phyloP scores from a whole-genome alignment of 108 stramenopile species.

The Pseudonitzschia pungens region DNA sequence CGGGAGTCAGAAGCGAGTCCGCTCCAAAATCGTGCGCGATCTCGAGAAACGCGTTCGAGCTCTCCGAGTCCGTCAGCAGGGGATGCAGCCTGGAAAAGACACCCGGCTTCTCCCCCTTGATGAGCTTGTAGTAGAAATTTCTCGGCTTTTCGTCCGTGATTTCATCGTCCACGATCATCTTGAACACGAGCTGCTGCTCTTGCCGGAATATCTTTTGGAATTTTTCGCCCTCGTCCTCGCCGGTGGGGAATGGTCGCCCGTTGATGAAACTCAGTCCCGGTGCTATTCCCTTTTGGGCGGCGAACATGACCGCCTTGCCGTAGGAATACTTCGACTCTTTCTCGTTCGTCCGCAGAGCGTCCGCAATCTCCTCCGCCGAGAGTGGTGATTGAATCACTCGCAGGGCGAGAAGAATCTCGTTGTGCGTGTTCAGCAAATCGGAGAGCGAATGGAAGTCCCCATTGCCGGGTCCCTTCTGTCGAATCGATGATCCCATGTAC shows the following conservation, averaged over 20 bases:
- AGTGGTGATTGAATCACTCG: conserved; percentile 11
- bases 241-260: conserved; percentile 68
- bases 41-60: conserved; percentile 35
- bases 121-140: conserved; percentile 67
- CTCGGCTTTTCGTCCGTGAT: conserved; percentile 69
- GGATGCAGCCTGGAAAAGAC: conserved; percentile 63
- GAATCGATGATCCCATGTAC: conserved; percentile 18
- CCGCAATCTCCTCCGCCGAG: not conserved
- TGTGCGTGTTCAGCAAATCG: conserved; percentile 37
- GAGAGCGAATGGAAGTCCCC: conserved; percentile 24
- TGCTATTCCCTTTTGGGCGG: conserved; percentile 49
- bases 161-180: conserved; percentile 46
- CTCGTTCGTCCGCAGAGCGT: conserved; percentile 10
- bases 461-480: not conserved
- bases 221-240: conserved; percentile 33
- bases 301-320: conserved; percentile 55
- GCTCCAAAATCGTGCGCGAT: conserved; percentile 39
- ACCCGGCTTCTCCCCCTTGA: conserved; percentile 51
- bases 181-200: conserved; percentile 61
- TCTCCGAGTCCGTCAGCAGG: conserved; percentile 29
- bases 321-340: conserved; percentile 33
- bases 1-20: conserved; percentile 47
- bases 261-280: conserved; percentile 84
- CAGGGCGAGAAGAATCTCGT: conserved; percentile 40
- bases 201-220: conserved; percentile 53